Evolutionary conservation across 495 filamentous ascomycete species (phyloP).

Genomic region (Penicillium parvum): DNA sequence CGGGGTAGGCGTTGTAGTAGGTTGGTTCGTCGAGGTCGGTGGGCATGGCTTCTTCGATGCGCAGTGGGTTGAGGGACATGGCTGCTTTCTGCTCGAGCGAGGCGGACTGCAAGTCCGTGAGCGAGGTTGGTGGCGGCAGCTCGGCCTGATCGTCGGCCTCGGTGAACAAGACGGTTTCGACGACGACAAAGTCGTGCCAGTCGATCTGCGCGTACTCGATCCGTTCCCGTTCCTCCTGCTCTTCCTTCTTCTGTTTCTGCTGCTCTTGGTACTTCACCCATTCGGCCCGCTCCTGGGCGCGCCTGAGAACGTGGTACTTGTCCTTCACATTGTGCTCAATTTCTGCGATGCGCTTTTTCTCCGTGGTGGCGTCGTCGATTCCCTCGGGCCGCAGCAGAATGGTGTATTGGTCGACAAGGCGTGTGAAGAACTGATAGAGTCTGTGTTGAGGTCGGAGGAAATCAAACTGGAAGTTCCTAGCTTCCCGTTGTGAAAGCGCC

Average conservation of each 20-base stretch:
- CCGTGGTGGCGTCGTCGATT: conserved; percentile 61
- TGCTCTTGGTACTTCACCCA: conserved; percentile 80
- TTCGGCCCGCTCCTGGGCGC: conserved; percentile 78
- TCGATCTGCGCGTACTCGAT: conserved; percentile 88
- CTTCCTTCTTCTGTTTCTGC: conserved; percentile 85
- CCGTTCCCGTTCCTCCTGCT: conserved; percentile 79
- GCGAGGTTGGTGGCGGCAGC: conserved; percentile 81
- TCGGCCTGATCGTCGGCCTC: conserved; percentile 83
- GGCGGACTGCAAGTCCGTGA: conserved; percentile 86
- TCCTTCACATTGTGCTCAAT: conserved; percentile 72
- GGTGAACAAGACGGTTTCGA: conserved; percentile 92
- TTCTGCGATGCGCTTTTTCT: conserved; percentile 66
- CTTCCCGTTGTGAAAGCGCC: conserved; percentile 76
- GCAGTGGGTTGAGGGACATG: conserved; percentile 75
- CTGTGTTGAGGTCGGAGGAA: conserved; percentile 94
- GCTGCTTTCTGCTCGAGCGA: conserved; percentile 91
- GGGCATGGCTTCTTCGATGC: conserved; percentile 96
- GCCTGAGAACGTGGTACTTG: conserved; percentile 72
- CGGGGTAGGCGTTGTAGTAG: conserved; percentile 51
- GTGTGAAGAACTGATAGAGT: conserved; percentile 89
- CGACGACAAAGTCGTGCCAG: conserved; percentile 96
- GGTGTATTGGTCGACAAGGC: conserved; percentile 92
- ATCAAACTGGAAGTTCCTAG: conserved; percentile 92
- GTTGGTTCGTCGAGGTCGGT: conserved; percentile 61
- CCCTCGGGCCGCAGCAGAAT: conserved; percentile 65